phyloP scores from a whole-genome alignment of 2,329 filamentous ascomycete genomes.

The Tothia fuscella region DNA sequence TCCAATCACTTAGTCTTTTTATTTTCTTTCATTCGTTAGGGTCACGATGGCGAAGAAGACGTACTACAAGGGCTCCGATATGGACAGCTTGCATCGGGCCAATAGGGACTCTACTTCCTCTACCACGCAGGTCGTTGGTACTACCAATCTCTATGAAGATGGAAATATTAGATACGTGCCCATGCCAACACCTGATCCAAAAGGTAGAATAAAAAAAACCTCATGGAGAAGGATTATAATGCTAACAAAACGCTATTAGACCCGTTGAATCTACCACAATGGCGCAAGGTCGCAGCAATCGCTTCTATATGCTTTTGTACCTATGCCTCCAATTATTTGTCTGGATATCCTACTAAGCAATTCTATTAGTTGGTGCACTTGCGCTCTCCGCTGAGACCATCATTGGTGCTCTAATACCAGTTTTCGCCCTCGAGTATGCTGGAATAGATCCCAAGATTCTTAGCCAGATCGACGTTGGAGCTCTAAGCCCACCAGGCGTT shows the following conservation, averaged over 20 bases:
- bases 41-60: too few species aligned
- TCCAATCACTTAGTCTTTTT: too few species aligned
- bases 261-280: constrained; percentile 14
- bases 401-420: constrained; percentile 19
- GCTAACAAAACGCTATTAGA: constrained; percentile 10
- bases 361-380: constrained; percentile 15
- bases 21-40: too few species aligned
- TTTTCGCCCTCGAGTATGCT: constrained; percentile 21
- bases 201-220: neutral
- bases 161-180: constrained; percentile 7
- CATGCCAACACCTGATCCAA: constrained; percentile 10
- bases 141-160: constrained; percentile 10
- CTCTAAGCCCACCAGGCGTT: constrained; percentile 7
- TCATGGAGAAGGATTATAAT: neutral
- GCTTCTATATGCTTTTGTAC: constrained; percentile 14
- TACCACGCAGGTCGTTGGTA: constrained; percentile 8
- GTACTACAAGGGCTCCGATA: too few species aligned
- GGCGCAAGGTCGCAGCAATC: constrained; percentile 13
- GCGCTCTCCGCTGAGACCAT: constrained; percentile 20
- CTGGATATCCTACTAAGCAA: neutral
- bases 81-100: too few species aligned
- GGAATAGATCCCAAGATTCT: constrained; percentile 14
- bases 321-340: neutral
- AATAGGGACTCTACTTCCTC: too few species aligned
- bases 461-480: constrained; percentile 1